Evolutionary conservation across 23 red algal genomes (phyloP).

Genomic region (Agarophyton chilense): DNA sequence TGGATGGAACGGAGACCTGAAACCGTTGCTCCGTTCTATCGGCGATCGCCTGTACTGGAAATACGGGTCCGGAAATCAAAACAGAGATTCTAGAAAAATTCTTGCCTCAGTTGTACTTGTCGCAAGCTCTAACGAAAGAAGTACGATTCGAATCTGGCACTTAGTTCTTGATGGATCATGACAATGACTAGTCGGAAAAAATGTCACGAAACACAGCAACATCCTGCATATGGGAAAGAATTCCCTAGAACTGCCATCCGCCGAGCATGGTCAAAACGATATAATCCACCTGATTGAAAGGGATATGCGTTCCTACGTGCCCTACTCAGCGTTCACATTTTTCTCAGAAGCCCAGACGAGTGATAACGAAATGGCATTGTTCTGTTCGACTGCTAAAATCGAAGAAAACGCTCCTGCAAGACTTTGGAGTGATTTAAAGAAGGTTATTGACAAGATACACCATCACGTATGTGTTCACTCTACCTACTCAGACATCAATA

Average conservation of each 20-base stretch:
- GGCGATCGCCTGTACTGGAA: slow-evolving; percentile 21
- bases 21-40: not conserved
- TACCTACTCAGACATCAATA: slow-evolving; percentile 9
- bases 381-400: not conserved
- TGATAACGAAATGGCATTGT: not conserved
- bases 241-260: not conserved
- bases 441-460: slow-evolving; percentile 18
- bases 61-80: slow-evolving; percentile 45
- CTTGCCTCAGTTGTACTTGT: slow-evolving; percentile 2
- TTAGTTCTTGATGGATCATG: slow-evolving; percentile 3
- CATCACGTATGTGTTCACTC: not conserved
- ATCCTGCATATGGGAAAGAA: not conserved
- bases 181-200: not conserved
- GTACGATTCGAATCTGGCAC: not conserved
- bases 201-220: not conserved
- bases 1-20: not conserved
- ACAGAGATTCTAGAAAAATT: slow-evolving; percentile 3
- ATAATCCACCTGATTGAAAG: not conserved
- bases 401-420: not conserved
- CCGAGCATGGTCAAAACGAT: not conserved
- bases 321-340: not conserved
- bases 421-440: slow-evolving; percentile 22
- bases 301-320: slow-evolving; percentile 30
- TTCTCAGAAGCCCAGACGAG: not conserved
- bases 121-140: not conserved